These are phyloP conservation scores for Rhytidhysteron rufulum DNA, from an alignment of 2,329 filamentous ascomycete genomes.

Conservation along the genomic window DNA sequence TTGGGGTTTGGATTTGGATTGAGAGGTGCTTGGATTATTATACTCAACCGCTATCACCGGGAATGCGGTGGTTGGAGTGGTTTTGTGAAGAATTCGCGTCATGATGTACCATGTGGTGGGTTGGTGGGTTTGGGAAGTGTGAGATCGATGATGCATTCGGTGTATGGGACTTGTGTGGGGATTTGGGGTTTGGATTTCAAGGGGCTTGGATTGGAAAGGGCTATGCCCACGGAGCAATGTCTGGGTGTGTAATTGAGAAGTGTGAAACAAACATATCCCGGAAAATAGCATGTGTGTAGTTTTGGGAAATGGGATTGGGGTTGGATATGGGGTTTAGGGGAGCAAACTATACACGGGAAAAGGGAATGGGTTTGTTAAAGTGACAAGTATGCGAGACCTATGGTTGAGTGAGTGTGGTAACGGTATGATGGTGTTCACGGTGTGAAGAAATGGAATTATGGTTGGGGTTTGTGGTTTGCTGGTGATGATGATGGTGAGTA, in stretches of 20 bases:
- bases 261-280: neutral
- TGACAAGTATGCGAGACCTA: too few relatives aligned
- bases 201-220: neutral
- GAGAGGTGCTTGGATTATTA: too few relatives aligned
- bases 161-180: neutral
- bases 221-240: too few relatives aligned
- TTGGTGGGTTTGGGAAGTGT: neutral
- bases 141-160: neutral
- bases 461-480: neutral
- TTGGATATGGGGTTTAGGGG: too few relatives aligned
- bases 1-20: too few relatives aligned
- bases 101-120: neutral
- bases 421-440: too few relatives aligned
- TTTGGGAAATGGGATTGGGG: neutral
- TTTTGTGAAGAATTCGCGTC: neutral
- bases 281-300: neutral
- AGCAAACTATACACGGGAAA: too few relatives aligned
- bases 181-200: neutral
- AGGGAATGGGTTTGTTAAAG: too few relatives aligned
- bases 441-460: neutral
- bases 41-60: too few relatives aligned
- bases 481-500: neutral
- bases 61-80: neutral
- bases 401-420: too few relatives aligned
- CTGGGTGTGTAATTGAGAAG: too few relatives aligned